phyloP scores from a whole-genome alignment of 345 rosid species.

The Corchorus olitorius region DNA sequence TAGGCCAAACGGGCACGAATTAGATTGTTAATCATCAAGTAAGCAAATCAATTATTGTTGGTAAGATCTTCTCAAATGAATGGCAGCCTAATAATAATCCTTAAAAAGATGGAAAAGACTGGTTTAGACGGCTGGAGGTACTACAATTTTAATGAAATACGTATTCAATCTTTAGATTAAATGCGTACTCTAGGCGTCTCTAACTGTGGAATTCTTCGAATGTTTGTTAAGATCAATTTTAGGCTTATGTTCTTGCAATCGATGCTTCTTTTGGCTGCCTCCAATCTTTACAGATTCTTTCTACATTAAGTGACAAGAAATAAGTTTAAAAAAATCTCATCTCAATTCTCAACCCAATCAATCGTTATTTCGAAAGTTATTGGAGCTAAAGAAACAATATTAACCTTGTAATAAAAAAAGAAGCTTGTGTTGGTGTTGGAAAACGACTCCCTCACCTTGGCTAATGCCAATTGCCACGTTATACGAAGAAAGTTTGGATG shows the following conservation, averaged over 20 bases:
- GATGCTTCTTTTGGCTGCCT: no score
- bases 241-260: no score
- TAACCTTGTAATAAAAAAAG: not conserved
- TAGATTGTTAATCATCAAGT: no score
- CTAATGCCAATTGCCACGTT: not conserved
- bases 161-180: not conserved
- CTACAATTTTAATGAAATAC: conserved; percentile 15
- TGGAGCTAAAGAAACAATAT: not conserved
- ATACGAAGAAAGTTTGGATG: not conserved
- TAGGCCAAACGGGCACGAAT: no score
- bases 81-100: no score
- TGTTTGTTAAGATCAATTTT: not conserved
- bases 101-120: not conserved
- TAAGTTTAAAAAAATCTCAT: no score
- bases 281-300: no score
- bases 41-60: no score
- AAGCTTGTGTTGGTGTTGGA: not conserved
- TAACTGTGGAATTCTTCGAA: not conserved
- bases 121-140: not conserved
- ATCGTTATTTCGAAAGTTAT: no score
- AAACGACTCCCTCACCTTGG: not conserved
- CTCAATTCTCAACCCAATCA: not conserved
- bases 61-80: no score
- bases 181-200: conserved; percentile 7
- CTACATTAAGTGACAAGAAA: no score